A percentile compares a stretch with the other conserved stretches of the same genome.
phyloP scores from a whole-genome alignment of 2,329 filamentous ascomycete species.

The Apiospora kogelbergensis region DNA sequence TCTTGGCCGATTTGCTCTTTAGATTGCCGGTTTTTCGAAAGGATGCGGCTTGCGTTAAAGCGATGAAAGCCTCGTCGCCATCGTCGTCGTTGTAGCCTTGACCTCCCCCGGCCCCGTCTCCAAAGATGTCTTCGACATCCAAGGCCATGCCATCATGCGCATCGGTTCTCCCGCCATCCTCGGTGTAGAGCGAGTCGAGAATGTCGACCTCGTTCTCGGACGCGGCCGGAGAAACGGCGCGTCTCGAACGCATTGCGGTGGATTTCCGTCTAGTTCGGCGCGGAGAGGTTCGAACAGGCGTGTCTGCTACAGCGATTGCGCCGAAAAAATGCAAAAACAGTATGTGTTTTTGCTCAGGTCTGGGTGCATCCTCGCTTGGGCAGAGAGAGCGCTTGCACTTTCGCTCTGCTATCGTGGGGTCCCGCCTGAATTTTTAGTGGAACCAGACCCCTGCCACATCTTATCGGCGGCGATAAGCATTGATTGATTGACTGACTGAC shows the following conservation, averaged over 20 bases:
- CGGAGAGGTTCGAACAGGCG: too few species aligned
- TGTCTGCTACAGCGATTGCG: background rate
- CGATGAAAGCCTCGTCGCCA: conserved; percentile 87
- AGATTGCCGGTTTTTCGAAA: conserved; percentile 83
- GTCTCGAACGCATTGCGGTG: conserved; percentile 61
- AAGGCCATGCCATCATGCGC: conserved; percentile 46
- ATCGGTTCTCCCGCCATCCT: conserved; percentile 50
- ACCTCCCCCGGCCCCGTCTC: conserved; percentile 43
- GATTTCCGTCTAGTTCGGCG: too few species aligned
- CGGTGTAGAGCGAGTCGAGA: conserved; percentile 71
- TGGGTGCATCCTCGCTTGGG: background rate
- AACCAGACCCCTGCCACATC: background rate
- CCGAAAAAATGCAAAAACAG: background rate
- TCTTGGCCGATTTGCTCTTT: conserved; percentile 85
- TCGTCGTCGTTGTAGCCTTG: conserved; percentile 56
- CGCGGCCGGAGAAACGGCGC: conserved; percentile 74
- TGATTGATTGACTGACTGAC: background rate
- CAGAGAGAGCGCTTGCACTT: background rate
- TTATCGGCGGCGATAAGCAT: background rate
- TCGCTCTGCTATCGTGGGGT: background rate
- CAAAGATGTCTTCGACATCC: conserved; percentile 62
- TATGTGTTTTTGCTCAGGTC: background rate
- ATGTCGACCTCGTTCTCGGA: conserved; percentile 96
- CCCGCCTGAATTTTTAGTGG: conserved; percentile 5
- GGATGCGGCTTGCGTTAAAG: conserved; percentile 78